Evolutionary conservation across 352 stramenopile genomes (phyloP), one percentile per base, ranked within the genome.

Genomic region (Phytophthora aleatoria): DNA sequence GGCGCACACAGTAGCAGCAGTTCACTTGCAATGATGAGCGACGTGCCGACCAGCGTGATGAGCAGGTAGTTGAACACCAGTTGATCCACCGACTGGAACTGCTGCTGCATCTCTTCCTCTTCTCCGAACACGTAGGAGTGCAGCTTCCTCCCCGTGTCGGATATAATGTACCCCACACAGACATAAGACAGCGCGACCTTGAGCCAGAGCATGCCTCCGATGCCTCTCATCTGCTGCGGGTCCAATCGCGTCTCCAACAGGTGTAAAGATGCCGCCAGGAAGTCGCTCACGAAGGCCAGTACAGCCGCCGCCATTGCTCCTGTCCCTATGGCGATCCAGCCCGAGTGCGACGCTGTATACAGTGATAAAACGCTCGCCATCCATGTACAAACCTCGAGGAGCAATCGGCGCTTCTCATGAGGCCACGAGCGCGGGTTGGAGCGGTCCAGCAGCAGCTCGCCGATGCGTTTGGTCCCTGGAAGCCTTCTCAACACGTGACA

Each of bases 321-420:
- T 9, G 57, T 69, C 5, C 58, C 36, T 11, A 91, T 76, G 30
- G 83, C 77, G 16, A 92, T 47, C 60, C 69, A 71, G 2, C 57
- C 61, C 31, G 69, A 86, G 45, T 84, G 81, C 41, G 74, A 85
- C 5, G 68, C 57, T 44, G 64, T 86, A 68, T 92, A 94, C 52
- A 86, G 83, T 49, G 77, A 89, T 70, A 84, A 71, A 8, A 95
- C 81, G 10, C 76, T 78, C 13, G 77, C 79, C 53, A 91, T 82
- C 84, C 84, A 95, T 10, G 76, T 88, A 54, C 74, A 93, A 15
- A 85, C 70, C 45, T 95, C 84, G 5, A 94, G 50, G 27, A 93
- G 77, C 35, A 88, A 67, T 20, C 83, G 71, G n/a, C 81, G 55
- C 43, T 76, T 76, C 47, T 91, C 83, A 43, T 71, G 49, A 8